A percentile compares a stretch with the other conserved stretches of the same genome.
These are phyloP conservation scores for Phytopythium sindhum DNA, from an alignment of 352 stramenopile genomes.

Conservation along the genomic window DNA sequence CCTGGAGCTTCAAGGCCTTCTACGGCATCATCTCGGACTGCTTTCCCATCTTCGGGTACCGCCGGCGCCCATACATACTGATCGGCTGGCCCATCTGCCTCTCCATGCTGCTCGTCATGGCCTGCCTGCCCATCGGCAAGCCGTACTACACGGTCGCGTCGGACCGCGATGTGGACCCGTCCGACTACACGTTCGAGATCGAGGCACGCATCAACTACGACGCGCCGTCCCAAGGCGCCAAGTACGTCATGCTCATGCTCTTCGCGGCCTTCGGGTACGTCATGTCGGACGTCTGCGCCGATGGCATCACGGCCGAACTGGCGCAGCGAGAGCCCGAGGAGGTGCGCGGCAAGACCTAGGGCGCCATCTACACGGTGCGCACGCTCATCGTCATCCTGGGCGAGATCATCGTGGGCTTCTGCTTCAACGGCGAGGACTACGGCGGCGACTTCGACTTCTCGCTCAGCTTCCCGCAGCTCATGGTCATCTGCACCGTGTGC, in stretches of 20 bases:
- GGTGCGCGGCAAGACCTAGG: conserved; percentile 35
- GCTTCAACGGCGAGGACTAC: conserved; percentile 53
- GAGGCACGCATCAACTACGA: conserved; percentile 26
- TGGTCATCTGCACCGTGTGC: conserved; percentile 33
- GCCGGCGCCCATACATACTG: conserved; percentile 74
- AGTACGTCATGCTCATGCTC: conserved; percentile 70
- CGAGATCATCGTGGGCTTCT: conserved; percentile 31
- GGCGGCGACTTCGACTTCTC: conserved; percentile 42
- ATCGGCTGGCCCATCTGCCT: conserved; percentile 55
- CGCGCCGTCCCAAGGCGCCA: conserved; percentile 29
- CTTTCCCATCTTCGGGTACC: conserved; percentile 72
- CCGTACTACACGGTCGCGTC: conserved; percentile 43
- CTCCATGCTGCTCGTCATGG: conserved; percentile 42
- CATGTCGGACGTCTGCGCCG: conserved; percentile 68
- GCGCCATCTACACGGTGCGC: conserved; percentile 39
- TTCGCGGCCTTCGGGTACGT: conserved; percentile 69
- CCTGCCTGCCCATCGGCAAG: conserved; percentile 27
- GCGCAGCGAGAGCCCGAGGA: conserved; percentile 40
- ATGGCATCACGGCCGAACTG: conserved; percentile 45
- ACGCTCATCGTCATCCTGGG: conserved; percentile 31
- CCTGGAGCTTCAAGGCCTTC: conserved; percentile 67
- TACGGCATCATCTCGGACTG: conserved; percentile 82
- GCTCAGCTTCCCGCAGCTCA: conserved; percentile 47
- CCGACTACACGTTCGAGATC: conserved; percentile 23
- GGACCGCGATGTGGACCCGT: conserved; percentile 11